These are phyloP conservation scores for Dalbergia oliveri DNA, from an alignment of 306 rosid species.

Conservation along the genomic window DNA sequence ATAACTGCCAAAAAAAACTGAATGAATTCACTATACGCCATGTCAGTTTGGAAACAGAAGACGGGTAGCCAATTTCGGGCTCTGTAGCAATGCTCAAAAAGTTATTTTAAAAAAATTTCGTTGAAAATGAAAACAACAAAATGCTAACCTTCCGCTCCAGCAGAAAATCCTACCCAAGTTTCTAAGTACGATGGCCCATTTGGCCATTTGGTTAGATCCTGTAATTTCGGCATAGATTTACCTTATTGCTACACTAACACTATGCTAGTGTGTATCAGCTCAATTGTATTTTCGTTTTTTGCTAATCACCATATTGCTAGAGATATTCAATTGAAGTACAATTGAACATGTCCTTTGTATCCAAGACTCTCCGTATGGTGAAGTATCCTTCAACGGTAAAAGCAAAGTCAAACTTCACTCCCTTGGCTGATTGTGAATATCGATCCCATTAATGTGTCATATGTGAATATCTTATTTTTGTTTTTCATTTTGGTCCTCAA, in stretches of 20 bases:
- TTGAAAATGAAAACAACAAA: too few species aligned
- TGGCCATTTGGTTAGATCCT: conserved; percentile 14
- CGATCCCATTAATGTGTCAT: conserved; percentile 46
- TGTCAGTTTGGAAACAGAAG: too few species aligned
- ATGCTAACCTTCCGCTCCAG: too few species aligned
- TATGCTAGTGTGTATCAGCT: neutral
- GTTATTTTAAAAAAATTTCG: too few species aligned
- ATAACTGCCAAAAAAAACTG: too few species aligned
- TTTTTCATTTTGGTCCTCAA: too few species aligned
- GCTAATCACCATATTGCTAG: conserved; percentile 35
- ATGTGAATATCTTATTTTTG: neutral
- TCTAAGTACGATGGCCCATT: neutral
- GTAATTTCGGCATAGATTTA: conserved; percentile 33
- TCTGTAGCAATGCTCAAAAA: too few species aligned
- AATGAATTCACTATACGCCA: too few species aligned
- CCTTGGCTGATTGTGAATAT: conserved; percentile 6
- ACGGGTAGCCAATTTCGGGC: too few species aligned
- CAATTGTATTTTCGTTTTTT: conserved; percentile 7
- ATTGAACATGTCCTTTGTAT: conserved; percentile 3
- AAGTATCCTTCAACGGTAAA: conserved; percentile 17
- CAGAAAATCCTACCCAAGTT: neutral
- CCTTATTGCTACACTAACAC: neutral
- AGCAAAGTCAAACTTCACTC: conserved; percentile 6
- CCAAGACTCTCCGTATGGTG: conserved; percentile 13
- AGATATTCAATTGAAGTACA: conserved; percentile 2